Conservation (phyloP, 2,329 filamentous ascomycete species). For the Fusarium ambrosium region DNA sequence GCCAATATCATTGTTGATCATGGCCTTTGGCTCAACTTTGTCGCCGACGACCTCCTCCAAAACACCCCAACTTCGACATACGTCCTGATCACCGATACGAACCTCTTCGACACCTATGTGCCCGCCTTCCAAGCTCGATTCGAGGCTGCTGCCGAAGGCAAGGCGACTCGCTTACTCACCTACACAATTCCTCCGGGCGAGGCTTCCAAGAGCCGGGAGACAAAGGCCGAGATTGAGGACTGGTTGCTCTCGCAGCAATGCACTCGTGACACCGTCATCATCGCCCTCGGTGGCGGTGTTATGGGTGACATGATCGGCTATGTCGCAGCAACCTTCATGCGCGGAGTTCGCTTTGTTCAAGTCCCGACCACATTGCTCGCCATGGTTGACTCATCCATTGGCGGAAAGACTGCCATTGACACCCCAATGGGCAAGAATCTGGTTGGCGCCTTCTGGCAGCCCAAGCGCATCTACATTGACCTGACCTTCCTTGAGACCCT, state of each 20-base stretch:
- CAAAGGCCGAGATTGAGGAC: conserved; percentile 96
- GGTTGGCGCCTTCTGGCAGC: conserved; percentile 97
- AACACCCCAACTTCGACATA: conserved; percentile 90
- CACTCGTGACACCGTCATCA: conserved; percentile 93
- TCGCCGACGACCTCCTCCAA: conserved; percentile 83
- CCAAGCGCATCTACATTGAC: conserved; percentile 93
- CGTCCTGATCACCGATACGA: conserved; percentile 96
- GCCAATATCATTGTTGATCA: conserved; percentile 94
- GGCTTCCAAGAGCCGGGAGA: conserved; percentile 91
- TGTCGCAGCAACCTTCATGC: conserved; percentile 98
- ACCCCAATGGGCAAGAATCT: conserved; percentile 96
- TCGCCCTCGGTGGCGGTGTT: conserved; percentile 94
- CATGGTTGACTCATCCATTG: conserved; percentile 99
- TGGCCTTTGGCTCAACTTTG: conserved; percentile 86
- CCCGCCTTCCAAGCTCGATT: conserved; percentile 74
- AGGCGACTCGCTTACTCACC: conserved; percentile 78
- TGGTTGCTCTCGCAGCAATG: conserved; percentile 96
- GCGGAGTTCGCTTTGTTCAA: conserved; percentile 94
- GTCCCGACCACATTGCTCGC: conserved; percentile 94
- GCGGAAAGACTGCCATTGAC: conserved; percentile 98
- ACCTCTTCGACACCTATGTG: conserved; percentile 85
- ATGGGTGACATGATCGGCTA: conserved; percentile 99
- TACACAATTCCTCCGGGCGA: conserved; percentile 93
- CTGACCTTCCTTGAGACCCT: conserved; percentile 91
- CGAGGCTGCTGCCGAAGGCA: conserved; percentile 44